Conservation (phyloP, 345 rosid genomes). For the Acer saccharum region DNA sequence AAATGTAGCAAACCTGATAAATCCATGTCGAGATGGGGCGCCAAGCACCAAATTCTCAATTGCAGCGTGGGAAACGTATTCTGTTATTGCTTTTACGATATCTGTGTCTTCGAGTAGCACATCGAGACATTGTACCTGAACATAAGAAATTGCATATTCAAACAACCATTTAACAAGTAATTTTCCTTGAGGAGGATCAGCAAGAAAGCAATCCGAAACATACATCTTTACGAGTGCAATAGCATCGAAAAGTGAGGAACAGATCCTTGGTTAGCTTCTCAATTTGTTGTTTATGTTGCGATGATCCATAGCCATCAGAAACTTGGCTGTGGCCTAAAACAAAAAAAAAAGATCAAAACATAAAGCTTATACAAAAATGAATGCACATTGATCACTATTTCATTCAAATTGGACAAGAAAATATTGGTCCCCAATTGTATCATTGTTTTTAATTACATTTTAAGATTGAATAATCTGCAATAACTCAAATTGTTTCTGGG, state of each 20-base stretch:
- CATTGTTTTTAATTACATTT: not conserved
- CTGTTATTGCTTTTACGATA: conserved; percentile 65
- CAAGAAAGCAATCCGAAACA: not conserved
- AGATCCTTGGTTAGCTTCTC: conserved; percentile 60
- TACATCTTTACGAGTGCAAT: conserved; percentile 87
- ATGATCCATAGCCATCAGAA: conserved; percentile 10
- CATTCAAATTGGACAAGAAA: not conserved
- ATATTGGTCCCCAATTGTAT: not conserved
- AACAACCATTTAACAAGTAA: too few relatives aligned
- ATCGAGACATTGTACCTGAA: conserved; percentile 67
- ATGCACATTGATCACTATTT: not conserved
- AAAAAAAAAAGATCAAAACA: too few relatives aligned
- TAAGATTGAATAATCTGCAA: not conserved
- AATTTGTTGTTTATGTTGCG: conserved; percentile 32
- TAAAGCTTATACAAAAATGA: not conserved
- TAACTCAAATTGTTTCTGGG: not conserved
- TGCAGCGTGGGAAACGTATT: conserved; percentile 67
- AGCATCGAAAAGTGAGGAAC: conserved; percentile 82
- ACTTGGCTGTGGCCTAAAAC: conserved; percentile 21
- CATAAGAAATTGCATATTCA: not conserved
- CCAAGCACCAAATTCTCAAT: conserved; percentile 84
- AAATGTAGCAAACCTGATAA: conserved; percentile 51
- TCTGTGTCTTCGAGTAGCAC: conserved; percentile 65
- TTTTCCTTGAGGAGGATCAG: not conserved
- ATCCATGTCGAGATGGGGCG: conserved; percentile 67